Evolutionary conservation across 768 basidiomycete genomes (phyloP).

Genomic region (Crassisporium funariophilum): DNA sequence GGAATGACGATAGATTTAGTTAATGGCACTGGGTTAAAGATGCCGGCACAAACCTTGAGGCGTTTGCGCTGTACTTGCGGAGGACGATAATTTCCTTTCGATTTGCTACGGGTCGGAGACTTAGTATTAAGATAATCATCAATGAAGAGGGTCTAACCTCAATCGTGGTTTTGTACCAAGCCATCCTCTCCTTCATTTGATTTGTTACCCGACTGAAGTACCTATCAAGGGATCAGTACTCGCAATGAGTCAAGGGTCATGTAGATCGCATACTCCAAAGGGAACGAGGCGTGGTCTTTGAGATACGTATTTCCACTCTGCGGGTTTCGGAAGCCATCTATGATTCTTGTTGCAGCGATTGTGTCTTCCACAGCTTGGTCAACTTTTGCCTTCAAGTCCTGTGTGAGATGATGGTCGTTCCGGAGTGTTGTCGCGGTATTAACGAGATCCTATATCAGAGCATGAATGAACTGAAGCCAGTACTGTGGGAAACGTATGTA

Average conservation of each 20-base stretch:
- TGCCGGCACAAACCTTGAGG: conserved; percentile 61
- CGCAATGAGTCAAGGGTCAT: neutral
- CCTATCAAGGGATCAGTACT: conserved; percentile 34
- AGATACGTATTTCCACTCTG: conserved; percentile 70
- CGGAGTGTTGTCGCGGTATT: conserved; percentile 63
- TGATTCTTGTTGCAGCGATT: conserved; percentile 72
- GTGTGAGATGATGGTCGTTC: conserved; percentile 64
- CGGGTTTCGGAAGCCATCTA: conserved; percentile 78
- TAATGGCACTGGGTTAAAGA: conserved; percentile 6
- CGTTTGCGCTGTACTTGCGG: conserved; percentile 65
- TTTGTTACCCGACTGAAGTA: conserved; percentile 74
- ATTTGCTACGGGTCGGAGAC: conserved; percentile 57
- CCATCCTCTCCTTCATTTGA: conserved; percentile 70
- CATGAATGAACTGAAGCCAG: conserved; percentile 1
- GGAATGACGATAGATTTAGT: conserved; percentile 12
- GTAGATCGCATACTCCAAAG: conserved; percentile 60
- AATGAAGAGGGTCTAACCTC: conserved; percentile 48
- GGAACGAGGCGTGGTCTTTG: conserved; percentile 81
- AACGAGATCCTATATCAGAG: conserved; percentile 58
- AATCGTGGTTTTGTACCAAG: conserved; percentile 80
- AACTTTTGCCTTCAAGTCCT: conserved; percentile 72
- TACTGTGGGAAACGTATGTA: conserved; percentile 22
- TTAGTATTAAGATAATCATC: conserved; percentile 8
- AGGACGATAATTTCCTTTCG: conserved; percentile 76
- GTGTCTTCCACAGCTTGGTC: conserved; percentile 82